Conservation (phyloP, 1,284 basidiomycete genomes). For the Porphyrellus sp. region DNA sequence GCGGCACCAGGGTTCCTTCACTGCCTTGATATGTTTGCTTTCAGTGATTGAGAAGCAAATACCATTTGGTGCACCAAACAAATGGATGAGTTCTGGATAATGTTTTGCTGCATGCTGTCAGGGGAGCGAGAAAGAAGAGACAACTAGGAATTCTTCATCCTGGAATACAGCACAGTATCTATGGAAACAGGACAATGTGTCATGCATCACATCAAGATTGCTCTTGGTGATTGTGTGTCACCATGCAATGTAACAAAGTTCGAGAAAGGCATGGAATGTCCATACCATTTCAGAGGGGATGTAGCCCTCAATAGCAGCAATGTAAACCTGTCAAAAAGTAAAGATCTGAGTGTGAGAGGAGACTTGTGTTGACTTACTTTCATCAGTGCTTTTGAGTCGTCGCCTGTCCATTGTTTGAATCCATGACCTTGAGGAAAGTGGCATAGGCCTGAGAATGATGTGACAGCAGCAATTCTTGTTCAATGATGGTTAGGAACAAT, state of each 20-base stretch:
- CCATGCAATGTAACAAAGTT: background rate
- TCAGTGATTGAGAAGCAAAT: background rate
- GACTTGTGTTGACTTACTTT: background rate
- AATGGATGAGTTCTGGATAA: background rate
- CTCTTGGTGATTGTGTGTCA: background rate
- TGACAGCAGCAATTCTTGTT: slow-evolving; percentile 1
- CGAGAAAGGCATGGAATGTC: background rate
- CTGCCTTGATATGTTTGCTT: background rate
- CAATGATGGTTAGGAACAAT: background rate
- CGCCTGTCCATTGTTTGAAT: slow-evolving; percentile 7
- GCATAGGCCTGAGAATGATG: background rate
- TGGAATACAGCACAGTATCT: background rate
- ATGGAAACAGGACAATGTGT: background rate
- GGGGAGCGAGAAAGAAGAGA: background rate
- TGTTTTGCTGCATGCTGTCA: background rate
- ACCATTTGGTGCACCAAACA: background rate
- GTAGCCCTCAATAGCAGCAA: background rate
- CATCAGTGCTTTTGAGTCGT: slow-evolving; percentile 5
- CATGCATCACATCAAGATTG: background rate
- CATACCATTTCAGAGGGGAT: background rate
- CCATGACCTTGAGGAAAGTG: background rate
- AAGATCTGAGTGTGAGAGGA: too few species aligned
- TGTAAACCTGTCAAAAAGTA: background rate
- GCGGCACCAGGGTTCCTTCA: background rate
- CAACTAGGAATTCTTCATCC: background rate